phyloP scores from a whole-genome alignment of 2,329 filamentous ascomycete genomes.

The Botrytis porri region DNA sequence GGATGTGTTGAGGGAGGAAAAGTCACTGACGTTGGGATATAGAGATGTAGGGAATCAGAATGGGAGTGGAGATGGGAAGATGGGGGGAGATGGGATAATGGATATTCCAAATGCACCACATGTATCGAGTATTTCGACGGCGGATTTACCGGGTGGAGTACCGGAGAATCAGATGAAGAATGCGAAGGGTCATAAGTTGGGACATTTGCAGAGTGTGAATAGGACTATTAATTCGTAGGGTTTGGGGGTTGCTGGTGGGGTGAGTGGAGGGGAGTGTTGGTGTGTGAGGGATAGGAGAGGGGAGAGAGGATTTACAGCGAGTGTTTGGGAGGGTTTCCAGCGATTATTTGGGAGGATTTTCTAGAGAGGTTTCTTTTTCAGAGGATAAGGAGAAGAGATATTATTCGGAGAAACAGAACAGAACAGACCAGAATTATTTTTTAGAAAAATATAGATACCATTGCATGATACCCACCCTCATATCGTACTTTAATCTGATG shows the following conservation, averaged over 20 bases:
- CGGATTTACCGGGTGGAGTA: slow-evolving; percentile 43
- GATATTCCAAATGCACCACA: slow-evolving; percentile 1
- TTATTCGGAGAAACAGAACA: neutral
- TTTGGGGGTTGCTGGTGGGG: no score
- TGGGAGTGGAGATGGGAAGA: neutral
- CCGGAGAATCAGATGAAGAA: slow-evolving; percentile 39
- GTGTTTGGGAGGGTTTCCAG: neutral
- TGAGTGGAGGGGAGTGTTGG: no score
- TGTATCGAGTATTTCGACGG: slow-evolving; percentile 36
- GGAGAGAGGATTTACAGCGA: neutral
- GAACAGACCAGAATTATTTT: neutral
- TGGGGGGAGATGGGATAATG: neutral
- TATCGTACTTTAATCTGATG: no score
- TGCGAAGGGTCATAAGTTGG: slow-evolving; percentile 29
- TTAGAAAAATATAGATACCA: no score
- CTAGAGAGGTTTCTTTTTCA: neutral
- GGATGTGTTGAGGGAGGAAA: neutral
- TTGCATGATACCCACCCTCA: no score
- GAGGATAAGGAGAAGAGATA: neutral
- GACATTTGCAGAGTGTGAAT: slow-evolving; percentile 30
- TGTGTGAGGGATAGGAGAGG: no score
- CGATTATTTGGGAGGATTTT: neutral
- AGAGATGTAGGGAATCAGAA: neutral
- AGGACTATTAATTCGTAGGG: slow-evolving; percentile 20
- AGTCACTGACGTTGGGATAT: neutral